phyloP scores from a whole-genome alignment of 768 basidiomycete genomes.

The Chlorophyllum brunneum region DNA sequence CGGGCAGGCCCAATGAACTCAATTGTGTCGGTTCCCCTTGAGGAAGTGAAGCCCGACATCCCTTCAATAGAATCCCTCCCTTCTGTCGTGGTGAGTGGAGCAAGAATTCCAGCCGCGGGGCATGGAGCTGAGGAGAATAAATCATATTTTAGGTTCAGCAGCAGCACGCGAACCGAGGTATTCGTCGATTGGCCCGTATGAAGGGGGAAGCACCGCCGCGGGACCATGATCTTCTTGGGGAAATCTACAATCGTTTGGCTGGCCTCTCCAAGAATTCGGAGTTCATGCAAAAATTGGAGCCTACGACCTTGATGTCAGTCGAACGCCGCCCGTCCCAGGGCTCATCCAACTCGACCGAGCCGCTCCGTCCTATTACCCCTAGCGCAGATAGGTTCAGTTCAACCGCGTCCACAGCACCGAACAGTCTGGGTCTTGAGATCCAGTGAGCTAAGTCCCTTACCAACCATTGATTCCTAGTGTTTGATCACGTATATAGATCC shows the following conservation, averaged over 20 bases:
- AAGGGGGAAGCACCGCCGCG: slow-evolving; percentile 39
- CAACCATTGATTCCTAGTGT: slow-evolving; percentile 26
- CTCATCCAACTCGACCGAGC: too few relatives aligned
- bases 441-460: slow-evolving; percentile 34
- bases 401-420: slow-evolving; percentile 14
- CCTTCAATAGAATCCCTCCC: background rate
- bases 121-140: background rate
- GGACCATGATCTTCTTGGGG: slow-evolving; percentile 28
- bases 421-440: slow-evolving; percentile 52
- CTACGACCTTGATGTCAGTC: background rate
- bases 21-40: slow-evolving; percentile 2
- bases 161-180: slow-evolving; percentile 53
- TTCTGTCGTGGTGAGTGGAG: background rate
- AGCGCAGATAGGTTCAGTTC: background rate
- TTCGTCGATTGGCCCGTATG: slow-evolving; percentile 54
- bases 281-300: slow-evolving; percentile 19
- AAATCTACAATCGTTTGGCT: slow-evolving; percentile 37
- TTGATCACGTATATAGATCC: background rate
- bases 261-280: slow-evolving; percentile 27
- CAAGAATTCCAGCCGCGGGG: background rate
- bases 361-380: background rate
- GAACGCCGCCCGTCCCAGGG: too few relatives aligned
- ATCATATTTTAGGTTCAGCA: slow-evolving; percentile 42
- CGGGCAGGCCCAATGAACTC: background rate
- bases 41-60: background rate